Conservation (phyloP, 129 eudicot genomes). For the sunflower (Helianthus annuus) region HanXRQr2.0-SUNRISE NC_035447.2:37583133-37583632, state of each 20-base stretch:
- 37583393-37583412: not conserved
- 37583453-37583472: slow-evolving; percentile 86
- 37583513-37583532: slow-evolving; percentile 87
- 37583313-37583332: slow-evolving; percentile 8
- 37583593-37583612: slow-evolving; percentile 87
- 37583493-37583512: slow-evolving; percentile 54
- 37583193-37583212: slow-evolving; percentile 42
- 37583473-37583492: slow-evolving; percentile 63
- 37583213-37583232: slow-evolving; percentile 32
- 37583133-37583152: slow-evolving; percentile 9
- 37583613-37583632: slow-evolving; percentile 45
- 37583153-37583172: slow-evolving; percentile 20
- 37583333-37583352: not conserved
- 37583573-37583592: slow-evolving; percentile 79
- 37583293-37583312: slow-evolving; percentile 16
- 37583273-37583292: slow-evolving; percentile 20
- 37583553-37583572: slow-evolving; percentile 82
- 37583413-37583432: not conserved
- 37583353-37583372: slow-evolving; percentile 23
- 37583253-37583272: slow-evolving; percentile 9
- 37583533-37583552: slow-evolving; percentile 97
- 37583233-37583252: slow-evolving; percentile 31
- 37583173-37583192: slow-evolving; percentile 16
- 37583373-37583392: not conserved
- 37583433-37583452: slow-evolving; percentile 41